Conservation (phyloP, 345 rosid species). For the Citrus glauca region DNA sequence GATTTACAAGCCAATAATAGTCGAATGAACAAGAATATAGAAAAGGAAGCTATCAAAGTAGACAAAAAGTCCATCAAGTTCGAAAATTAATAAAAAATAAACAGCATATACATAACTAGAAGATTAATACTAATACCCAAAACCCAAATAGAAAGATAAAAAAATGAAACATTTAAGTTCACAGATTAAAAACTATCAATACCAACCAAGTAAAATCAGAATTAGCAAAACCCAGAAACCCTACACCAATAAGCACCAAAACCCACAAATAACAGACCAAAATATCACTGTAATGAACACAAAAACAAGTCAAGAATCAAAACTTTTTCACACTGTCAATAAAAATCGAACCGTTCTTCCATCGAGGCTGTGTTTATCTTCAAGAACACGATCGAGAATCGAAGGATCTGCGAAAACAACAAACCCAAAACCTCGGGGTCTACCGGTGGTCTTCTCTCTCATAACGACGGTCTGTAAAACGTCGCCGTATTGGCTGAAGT, state of each 20-base stretch:
- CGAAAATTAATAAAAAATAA: not conserved
- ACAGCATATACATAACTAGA: not conserved
- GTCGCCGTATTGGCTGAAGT: constrained; percentile 68
- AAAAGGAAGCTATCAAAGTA: not conserved
- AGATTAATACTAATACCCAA: not conserved
- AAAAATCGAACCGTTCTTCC: constrained; percentile 62
- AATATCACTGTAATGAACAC: not conserved
- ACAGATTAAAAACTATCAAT: not conserved
- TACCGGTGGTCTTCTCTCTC: constrained; percentile 69
- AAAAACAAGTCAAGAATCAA: not conserved
- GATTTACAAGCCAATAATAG: not conserved
- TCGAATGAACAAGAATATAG: not conserved
- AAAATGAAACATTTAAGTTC: not conserved
- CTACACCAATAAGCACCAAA: not conserved
- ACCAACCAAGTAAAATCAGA: not conserved
- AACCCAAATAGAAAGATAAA: not conserved
- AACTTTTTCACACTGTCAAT: not conserved
- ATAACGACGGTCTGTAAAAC: constrained; percentile 64
- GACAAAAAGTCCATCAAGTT: not conserved
- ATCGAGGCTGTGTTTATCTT: constrained; percentile 70
- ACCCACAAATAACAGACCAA: not conserved
- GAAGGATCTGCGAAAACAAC: constrained; percentile 76
- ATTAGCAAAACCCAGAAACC: not conserved
- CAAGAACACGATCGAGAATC: constrained; percentile 62
- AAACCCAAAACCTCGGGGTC: constrained; percentile 86